Percentiles rank a stretch among this genome's conserved stretches.
Evolutionary conservation across 2,329 filamentous ascomycete species (phyloP).

Genomic region (Berkeleyomyces basicola): DNA sequence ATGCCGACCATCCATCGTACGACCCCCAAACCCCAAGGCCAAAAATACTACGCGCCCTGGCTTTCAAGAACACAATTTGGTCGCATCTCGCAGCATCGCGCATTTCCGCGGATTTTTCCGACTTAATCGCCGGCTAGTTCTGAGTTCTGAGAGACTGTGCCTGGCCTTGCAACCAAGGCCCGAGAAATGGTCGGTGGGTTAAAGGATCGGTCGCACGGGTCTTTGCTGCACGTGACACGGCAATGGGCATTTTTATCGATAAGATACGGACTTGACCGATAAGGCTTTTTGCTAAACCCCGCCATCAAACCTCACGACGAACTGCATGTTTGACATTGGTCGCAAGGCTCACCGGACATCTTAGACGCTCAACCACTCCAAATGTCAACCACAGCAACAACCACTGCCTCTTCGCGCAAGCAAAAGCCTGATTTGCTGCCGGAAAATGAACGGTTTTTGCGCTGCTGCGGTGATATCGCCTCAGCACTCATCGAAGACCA

Average conservation of each 20-base stretch:
- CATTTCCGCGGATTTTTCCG: conserved; percentile 4
- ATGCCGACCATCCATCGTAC: no score
- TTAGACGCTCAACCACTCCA: not conserved
- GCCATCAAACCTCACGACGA: not conserved
- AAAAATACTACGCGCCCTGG: no score
- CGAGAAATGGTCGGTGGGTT: conserved; percentile 6
- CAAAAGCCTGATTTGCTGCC: conserved; percentile 59
- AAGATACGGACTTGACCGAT: not conserved
- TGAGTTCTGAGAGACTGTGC: not conserved
- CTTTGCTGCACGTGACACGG: not conserved
- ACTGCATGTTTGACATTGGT: not conserved
- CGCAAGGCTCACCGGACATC: not conserved
- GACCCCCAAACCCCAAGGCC: no score
- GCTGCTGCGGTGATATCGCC: conserved; percentile 90
- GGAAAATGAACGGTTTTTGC: conserved; percentile 86
- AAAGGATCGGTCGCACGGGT: conserved; percentile 12
- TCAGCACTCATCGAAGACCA: conserved; percentile 89
- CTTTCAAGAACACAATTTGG: no score
- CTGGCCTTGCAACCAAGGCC: not conserved
- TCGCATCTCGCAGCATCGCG: not conserved
- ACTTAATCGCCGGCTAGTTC: not conserved
- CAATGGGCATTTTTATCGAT: conserved; percentile 2
- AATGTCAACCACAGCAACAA: conserved; percentile 38
- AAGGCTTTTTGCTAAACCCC: not conserved
- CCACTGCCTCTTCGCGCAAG: conserved; percentile 52